Evolutionary conservation across 768 basidiomycete genomes (phyloP).

Genomic region (Crucibulum laeve): DNA sequence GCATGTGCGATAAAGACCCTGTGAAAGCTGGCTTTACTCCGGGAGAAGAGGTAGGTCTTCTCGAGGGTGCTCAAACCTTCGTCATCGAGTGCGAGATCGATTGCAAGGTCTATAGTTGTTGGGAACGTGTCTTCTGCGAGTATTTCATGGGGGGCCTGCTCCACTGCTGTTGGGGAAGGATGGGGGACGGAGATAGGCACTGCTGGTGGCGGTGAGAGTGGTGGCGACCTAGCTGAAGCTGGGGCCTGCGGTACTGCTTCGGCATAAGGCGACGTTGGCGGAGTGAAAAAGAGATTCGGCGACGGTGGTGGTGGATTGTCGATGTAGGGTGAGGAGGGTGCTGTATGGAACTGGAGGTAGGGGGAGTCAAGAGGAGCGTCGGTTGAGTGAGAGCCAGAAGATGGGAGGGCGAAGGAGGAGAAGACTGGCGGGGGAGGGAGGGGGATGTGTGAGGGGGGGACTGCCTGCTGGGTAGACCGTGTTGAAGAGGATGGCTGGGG

Average conservation of each 20-base stretch:
- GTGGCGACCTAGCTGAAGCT: constrained; percentile 17
- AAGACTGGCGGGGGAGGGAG: constrained; percentile 27
- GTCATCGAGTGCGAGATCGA: constrained; percentile 57
- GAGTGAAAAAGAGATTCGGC: constrained; percentile 29
- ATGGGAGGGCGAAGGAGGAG: constrained; percentile 27
- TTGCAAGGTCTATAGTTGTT: constrained; percentile 23
- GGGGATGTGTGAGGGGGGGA: constrained; percentile 24
- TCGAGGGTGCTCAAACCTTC: constrained; percentile 82
- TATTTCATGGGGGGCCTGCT: background rate
- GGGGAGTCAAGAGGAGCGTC: constrained; percentile 22
- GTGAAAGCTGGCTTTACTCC: constrained; percentile 60
- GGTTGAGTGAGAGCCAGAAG: constrained; percentile 24
- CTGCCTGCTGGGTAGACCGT: too few species aligned
- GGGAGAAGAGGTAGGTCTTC: constrained; percentile 86
- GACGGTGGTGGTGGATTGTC: constrained; percentile 21
- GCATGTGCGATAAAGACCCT: constrained; percentile 82
- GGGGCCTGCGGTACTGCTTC: constrained; percentile 17
- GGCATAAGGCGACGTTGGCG: constrained; percentile 32
- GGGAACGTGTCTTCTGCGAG: constrained; percentile 33
- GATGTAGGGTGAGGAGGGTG: constrained; percentile 41
- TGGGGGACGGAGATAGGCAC: constrained; percentile 5
- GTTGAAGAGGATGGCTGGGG: constrained; percentile 2
- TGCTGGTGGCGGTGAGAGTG: constrained; percentile 17
- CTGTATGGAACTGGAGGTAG: constrained; percentile 37
- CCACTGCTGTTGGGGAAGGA: constrained; percentile 2